Base-by-base conservation (phyloP, 306 rosid species). In the Cucurbita moschata region DNA sequence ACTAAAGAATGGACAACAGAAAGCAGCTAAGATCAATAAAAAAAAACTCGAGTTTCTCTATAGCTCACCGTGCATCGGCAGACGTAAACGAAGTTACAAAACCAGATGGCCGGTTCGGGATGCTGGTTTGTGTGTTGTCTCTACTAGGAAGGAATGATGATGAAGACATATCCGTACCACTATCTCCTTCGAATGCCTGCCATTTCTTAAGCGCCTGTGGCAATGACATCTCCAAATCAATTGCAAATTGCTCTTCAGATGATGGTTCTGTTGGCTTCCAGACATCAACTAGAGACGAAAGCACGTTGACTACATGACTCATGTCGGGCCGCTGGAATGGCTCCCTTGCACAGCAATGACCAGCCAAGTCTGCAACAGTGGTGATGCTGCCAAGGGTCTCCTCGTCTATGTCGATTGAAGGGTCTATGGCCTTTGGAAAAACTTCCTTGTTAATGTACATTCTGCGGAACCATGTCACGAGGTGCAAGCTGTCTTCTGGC, bases 321-420 rank as follows among this genome's bases (percentile, higher is more conserved):
- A 94, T 90, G 57, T 94, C 97, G 3, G 98, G 98, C 5, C 97
- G 87, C 37, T 89, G 96, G 78, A 85, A 73, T 4, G 97, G 88
- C 79, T 94, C 98, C 55, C 97, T 77, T 3, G 88, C 89, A 16
- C 83, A 78, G 78, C 98, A 90, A 60, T 94, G 92, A 43, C 96
- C 86, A 4, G 98, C 98, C 65, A 94, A 79, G 72, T 90, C 92
- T 0, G 96, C 92, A 59, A 90, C 91, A 0, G 81, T 90, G 60
- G 9, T 60, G 16, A 94, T 75, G 47, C 84, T 90, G 15, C 73
- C 10, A 7, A 84, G 73, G 10, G 86, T 86, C 75, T 89, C 97
- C 46, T 87, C 89, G 6, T 85, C 80, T 49, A 80, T 21, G n/a
- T 81, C 79, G 2, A 94, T 88, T 67, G 81, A 55, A 1, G 82